These are phyloP conservation scores for Trichoderma koningii DNA, from an alignment of 2,329 filamentous ascomycete species.

Conservation along the genomic window DNA sequence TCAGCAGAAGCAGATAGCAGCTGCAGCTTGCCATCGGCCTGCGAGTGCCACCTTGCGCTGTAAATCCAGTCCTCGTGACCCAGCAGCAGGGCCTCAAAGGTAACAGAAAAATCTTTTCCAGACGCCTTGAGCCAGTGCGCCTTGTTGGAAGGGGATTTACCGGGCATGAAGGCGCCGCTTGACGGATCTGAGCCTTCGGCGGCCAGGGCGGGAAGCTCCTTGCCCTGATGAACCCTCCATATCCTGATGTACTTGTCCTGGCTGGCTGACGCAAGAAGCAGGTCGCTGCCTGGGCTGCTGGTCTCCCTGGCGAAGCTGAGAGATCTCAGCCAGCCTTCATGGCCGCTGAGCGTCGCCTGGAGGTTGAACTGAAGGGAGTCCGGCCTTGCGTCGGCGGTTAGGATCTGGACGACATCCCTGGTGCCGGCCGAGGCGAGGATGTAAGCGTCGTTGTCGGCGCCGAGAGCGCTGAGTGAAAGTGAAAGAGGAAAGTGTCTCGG, in stretches of 20 bases:
- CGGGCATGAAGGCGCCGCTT: slow-evolving; percentile 60
- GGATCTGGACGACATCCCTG: slow-evolving; percentile 77
- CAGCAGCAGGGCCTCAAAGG: slow-evolving; percentile 89
- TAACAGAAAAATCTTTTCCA: slow-evolving; percentile 71
- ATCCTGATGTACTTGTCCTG: slow-evolving; percentile 97
- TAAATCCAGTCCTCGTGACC: slow-evolving; percentile 99
- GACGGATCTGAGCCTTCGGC: slow-evolving; percentile 57
- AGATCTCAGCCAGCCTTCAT: slow-evolving; percentile 93
- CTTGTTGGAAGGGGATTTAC: slow-evolving; percentile 84
- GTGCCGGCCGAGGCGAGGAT: slow-evolving; percentile 87
- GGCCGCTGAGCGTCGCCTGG: slow-evolving; percentile 78
- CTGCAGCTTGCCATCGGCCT: slow-evolving; percentile 58
- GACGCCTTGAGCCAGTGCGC: slow-evolving; percentile 71
- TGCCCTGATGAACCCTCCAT: slow-evolving; percentile 79
- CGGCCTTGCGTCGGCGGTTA: slow-evolving; percentile 55
- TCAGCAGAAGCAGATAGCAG: slow-evolving; percentile 91
- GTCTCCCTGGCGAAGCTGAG: slow-evolving; percentile 74
- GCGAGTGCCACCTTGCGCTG: slow-evolving; percentile 72
- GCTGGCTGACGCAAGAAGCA: slow-evolving; percentile 87
- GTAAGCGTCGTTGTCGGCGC: slow-evolving; percentile 53
- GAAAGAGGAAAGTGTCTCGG: slow-evolving; percentile 83
- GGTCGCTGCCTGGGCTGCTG: slow-evolving; percentile 57
- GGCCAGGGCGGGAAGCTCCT: slow-evolving; percentile 60
- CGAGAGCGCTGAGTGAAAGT: slow-evolving; percentile 67
- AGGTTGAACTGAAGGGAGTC: slow-evolving; percentile 60